Base-by-base conservation (phyloP, 2,329 filamentous ascomycete species). In the Exophiala viscosa region DNA sequence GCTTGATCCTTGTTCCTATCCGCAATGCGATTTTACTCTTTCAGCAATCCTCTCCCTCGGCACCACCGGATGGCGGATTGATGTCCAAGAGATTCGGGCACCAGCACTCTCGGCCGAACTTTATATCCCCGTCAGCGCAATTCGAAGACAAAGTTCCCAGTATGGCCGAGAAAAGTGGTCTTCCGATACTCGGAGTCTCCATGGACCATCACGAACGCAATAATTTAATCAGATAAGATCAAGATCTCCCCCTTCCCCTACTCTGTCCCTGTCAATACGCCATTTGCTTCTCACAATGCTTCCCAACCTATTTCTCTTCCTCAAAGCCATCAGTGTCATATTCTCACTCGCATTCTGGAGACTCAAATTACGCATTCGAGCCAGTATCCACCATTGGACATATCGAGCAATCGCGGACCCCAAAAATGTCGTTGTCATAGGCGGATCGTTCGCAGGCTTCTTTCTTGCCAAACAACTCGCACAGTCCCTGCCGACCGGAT, bases 371-470 rank as follows among this genome's bases (percentile, higher is more conserved):
- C 35, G 41, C 18, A 14, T 56, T 7, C 40, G 36, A 9, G 42
- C 49, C 20, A 36, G 48, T 5, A 51, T 61, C 40, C 59, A 61
- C 45, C 55, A 45, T 10, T 38, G 50, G 11, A 57, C 52, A 23
- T 62, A 61, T 50, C 35, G 45, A 23, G 8, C 35, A 13, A 45
- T 48, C 3, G 28, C 47, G 15, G 28, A 55, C 11, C 57, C 59
- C 32, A 54, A 60, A 40, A 62, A 60, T 41, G 50, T 62, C 7
- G 59, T 61, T 14, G 50, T 57, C 5, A 62, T 84, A 23, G 81
- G 81, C 32, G 81, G 76, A 46, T 82, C 79, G 0, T 84, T 82
- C 60, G 78, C 79, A 0, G 81, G 81, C 2, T 73, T 75, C 54
- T 70, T 76, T 39, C 71, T 74, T 7, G 74, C 74, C 0, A 69